Evolutionary conservation across 257 asterid genomes (phyloP), one percentile per base, ranked within the genome.

Genomic region (Ballota nigra): DNA sequence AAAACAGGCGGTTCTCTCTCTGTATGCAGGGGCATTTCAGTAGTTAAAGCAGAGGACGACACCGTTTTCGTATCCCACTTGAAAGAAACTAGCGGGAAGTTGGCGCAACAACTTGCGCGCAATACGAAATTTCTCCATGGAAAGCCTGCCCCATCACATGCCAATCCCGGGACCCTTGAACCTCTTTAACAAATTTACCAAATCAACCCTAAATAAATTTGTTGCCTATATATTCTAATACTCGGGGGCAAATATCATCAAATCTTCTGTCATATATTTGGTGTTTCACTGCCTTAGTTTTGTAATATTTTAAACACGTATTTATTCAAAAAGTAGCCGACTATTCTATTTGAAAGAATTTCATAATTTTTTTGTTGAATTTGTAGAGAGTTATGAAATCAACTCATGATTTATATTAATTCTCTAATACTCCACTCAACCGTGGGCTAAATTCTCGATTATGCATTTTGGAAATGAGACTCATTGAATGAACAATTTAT

Each of bases 101-200:
- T n/a, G n/a, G n/a, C n/a, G n/a, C n/a, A n/a, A n/a, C 61, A 53
- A 53, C n/a, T 83, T 79, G 87, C 85, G 74, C 81, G 81, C 75
- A 53, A 26, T 33, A 28, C 69, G 69, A 67, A 74, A 41, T 62
- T 63, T 53, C 64, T 72, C 75, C 75, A 71, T 36, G 43, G 73
- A 81, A 80, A 76, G 83, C 86, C 86, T 83, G 88, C 75, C 79
- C 60, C n/a, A 65, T 79, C 78, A 76, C 91, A 80, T 83, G 89
- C 63, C 80, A 77, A 49, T 11, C 79, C 49, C 56, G 74, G 83
- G 79, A 76, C 82, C 83, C 73, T 57, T 61, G 1, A 22, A 0
- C 13, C 56, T 41, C 49, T 41, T 41, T 41, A 41, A 0, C 7
- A 9, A 62, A 24, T 80, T 10, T n/a, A 68, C 85, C 11, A 38